Evolutionary conservation across 305 asterid genomes (phyloP), one percentile per base, ranked within the genome.

Genomic region (Striga hermonthica): DNA sequence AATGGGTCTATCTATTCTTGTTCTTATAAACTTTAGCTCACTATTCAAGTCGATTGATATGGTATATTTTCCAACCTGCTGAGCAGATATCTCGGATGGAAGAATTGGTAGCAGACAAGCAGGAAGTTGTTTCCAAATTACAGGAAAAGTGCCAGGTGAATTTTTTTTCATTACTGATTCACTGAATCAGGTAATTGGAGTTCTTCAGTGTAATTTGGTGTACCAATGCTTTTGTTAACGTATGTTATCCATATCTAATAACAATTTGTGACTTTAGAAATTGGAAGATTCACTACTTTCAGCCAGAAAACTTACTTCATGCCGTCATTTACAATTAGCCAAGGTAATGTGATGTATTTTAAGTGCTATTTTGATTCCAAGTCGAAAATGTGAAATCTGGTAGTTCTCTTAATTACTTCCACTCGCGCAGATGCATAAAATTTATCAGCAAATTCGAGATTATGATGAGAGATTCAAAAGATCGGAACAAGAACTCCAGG

Each of bases 401-500:
- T 2, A 22, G 47, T 45, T 40, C 35, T 62, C 49, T 66, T 56
- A 65, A 31, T n/a, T 61, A 34, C 64, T 71, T 31, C 60, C 67
- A 50, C 56, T 65, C 54, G 35, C 78, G 85, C 89, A 87, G 97
- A 72, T 87, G 78, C 85, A 75, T 66, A 81, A 86, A 66, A 77
- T 79, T 74, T 82, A 81, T 78, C 73, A 68, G 74, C 90, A 85
- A 76, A 81, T 84, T 72, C 64, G 81, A 64, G 94, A 90, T 65
- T 82, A 68, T 74, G 81, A 72, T 9, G 86, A 84, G 72, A 85
- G 74, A 57, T 80, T 80, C 57, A 84, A 87, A 71, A 77, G 65
- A 65, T 76, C 86, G n/a, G 94, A 85, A 70, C 80, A 76, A 73
- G 90, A 87, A 75, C 86, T 85, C 65, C 85, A 85, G 94, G 94